Percentiles rank a stretch among this genome's conserved stretches.
Conservation (phyloP, 345 rosid species). For the Syzygium grande region DNA sequence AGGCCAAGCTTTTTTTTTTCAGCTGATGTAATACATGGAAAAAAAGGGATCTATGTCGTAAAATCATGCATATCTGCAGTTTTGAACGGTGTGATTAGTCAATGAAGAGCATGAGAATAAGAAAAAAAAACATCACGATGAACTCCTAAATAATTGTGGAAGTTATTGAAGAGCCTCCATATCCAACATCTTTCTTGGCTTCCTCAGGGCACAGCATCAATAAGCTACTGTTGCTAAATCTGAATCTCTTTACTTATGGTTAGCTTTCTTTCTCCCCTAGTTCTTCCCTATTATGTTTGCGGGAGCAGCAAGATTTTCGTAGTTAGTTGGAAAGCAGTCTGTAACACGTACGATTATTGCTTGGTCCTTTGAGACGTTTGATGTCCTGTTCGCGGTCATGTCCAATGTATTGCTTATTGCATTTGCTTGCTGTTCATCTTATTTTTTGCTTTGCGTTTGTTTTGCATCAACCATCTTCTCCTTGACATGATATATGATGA, state of each 20-base stretch:
- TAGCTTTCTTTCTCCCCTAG: not conserved
- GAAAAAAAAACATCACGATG: not conserved
- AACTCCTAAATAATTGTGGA: not conserved
- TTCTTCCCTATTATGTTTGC: not conserved
- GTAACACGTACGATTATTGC: not conserved
- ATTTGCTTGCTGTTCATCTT: not conserved
- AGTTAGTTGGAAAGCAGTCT: not conserved
- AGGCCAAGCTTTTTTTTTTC: not conserved
- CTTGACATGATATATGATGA: not conserved
- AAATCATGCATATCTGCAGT: not conserved
- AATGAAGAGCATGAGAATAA: not conserved
- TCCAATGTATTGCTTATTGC: not conserved
- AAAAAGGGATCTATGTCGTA: not conserved
- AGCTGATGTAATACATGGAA: not conserved
- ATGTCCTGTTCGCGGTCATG: rapidly evolving
- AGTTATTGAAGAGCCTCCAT: not conserved
- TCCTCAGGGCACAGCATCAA: not conserved
- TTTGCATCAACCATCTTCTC: not conserved
- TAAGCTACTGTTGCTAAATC: not conserved
- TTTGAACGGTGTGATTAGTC: not conserved
- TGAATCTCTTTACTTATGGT: not conserved
- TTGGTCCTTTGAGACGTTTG: not conserved
- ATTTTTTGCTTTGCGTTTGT: not conserved
- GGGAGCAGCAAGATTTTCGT: not conserved
- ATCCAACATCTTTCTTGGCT: not conserved